Percentiles rank a stretch among this genome's conserved stretches.
These are phyloP conservation scores for Plantago rigida DNA, from an alignment of 305 asterid genomes.

Conservation along the genomic window DNA sequence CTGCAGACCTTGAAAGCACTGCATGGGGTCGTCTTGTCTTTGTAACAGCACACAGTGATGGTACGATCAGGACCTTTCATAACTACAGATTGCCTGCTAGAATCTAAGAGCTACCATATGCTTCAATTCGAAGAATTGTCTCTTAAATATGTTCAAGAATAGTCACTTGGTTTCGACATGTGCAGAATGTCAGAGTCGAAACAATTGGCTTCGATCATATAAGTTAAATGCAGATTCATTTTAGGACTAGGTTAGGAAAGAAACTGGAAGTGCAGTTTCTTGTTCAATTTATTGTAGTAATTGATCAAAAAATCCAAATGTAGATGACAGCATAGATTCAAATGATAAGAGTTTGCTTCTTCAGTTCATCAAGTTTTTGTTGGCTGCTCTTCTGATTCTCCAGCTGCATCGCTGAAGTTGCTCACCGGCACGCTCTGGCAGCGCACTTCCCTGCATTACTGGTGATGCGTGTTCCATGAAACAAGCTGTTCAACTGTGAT, in stretches of 20 bases:
- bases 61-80: constrained; percentile 65
- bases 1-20: constrained; percentile 19
- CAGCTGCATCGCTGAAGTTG: too few species aligned
- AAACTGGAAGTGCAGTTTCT: constrained; percentile 20
- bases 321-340: constrained; percentile 4
- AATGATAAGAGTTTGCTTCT: too few species aligned
- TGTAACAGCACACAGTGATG: constrained; percentile 56
- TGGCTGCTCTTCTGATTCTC: too few species aligned
- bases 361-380: too few species aligned
- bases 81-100: constrained; percentile 60
- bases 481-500: too few species aligned
- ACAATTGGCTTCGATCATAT: not conserved
- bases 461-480: too few species aligned
- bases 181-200: constrained; percentile 6
- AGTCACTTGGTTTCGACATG: not conserved
- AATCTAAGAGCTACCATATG: constrained; percentile 24
- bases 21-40: constrained; percentile 71
- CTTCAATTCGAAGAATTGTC: too few species aligned
- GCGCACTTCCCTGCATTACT: too few species aligned
- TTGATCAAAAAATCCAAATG: constrained; percentile 1
- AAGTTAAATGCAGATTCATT: constrained; percentile 3
- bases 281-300: constrained; percentile 4
- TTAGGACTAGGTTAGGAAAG: constrained; percentile 24
- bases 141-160: too few species aligned
- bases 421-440: too few species aligned